These are phyloP conservation scores for Phylloporus sp. DNA, from an alignment of 768 basidiomycete genomes.

Conservation along the genomic window DNA sequence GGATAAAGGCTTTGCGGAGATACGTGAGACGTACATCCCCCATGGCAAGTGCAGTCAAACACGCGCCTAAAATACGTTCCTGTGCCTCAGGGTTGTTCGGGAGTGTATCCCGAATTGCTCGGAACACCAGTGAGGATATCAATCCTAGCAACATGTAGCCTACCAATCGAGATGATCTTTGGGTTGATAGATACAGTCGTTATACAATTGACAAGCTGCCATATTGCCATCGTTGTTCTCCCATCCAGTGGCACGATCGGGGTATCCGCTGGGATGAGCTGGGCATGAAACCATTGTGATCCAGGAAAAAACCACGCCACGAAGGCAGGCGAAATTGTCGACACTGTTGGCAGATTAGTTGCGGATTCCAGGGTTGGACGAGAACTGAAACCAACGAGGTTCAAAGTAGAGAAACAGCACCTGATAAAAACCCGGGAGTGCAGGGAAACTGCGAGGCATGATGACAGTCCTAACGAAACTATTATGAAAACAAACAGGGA, in stretches of 20 bases:
- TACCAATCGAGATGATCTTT: slow-evolving; percentile 18
- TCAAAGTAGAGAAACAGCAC: slow-evolving; percentile 63
- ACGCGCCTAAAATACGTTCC: slow-evolving; percentile 64
- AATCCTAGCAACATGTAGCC: slow-evolving; percentile 64
- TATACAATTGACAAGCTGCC: slow-evolving; percentile 67
- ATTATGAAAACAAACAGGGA: no score
- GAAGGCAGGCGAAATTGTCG: slow-evolving; percentile 48
- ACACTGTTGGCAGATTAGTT: slow-evolving; percentile 34
- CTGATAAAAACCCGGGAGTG: slow-evolving; percentile 61
- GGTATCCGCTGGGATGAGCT: slow-evolving; percentile 51
- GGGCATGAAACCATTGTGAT: slow-evolving; percentile 61
- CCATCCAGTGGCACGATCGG: slow-evolving; percentile 36
- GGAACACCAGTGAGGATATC: slow-evolving; percentile 62
- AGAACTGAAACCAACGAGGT: slow-evolving; percentile 45
- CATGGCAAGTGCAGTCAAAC: slow-evolving; percentile 58
- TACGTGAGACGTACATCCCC: slow-evolving; percentile 55
- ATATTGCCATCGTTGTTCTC: slow-evolving; percentile 57
- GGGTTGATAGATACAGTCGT: background rate
- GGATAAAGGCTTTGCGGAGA: background rate
- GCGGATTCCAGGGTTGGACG: slow-evolving; percentile 4
- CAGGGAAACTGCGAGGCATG: slow-evolving; percentile 41
- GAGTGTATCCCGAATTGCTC: slow-evolving; percentile 60
- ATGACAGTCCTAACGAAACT: background rate
- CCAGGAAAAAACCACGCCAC: slow-evolving; percentile 58
- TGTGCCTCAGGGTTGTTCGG: slow-evolving; percentile 55